phyloP scores from a whole-genome alignment of 1,139 yeast genomes.

The Saccharomyces uvarum region DNA sequence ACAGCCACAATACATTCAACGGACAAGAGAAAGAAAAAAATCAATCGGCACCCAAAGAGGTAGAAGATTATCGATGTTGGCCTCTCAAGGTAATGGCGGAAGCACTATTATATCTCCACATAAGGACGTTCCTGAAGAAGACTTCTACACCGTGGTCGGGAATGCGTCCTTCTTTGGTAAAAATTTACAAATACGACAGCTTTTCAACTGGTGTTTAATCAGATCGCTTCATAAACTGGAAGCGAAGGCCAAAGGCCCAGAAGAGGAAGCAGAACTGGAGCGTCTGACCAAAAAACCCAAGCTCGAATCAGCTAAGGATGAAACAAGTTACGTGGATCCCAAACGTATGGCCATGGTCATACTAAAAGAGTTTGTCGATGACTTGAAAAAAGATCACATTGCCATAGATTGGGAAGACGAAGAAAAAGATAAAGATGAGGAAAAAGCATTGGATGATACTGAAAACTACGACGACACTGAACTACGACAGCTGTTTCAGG shows the following conservation, averaged over 20 bases:
- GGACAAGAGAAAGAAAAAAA: constrained; percentile 15
- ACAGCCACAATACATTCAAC: constrained; percentile 5
- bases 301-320: constrained; percentile 2
- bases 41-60: constrained; percentile 23
- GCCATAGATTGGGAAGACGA: constrained; percentile 29
- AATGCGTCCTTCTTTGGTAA: constrained; percentile 24
- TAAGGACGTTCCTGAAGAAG: constrained; percentile 28
- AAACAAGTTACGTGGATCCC: constrained; percentile 15
- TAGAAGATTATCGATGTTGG: constrained; percentile 21
- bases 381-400: constrained; percentile 22
- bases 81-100: constrained; percentile 17
- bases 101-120: constrained; percentile 27
- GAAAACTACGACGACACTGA: constrained; percentile 13
- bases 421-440: constrained; percentile 10
- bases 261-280: not conserved
- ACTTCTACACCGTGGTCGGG: constrained; percentile 29
- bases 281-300: constrained; percentile 2
- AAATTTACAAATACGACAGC: constrained; percentile 25
- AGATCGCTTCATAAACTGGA: constrained; percentile 20
- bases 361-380: constrained; percentile 27
- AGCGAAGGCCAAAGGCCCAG: constrained; percentile 3
- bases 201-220: constrained; percentile 30
- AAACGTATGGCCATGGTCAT: constrained; percentile 21
- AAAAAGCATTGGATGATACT: constrained; percentile 7
- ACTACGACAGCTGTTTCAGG: constrained; percentile 4